Percentiles rank a stretch among this genome's conserved stretches.
Evolutionary conservation across 73 alveolate genomes (phyloP).

Genomic region (Durusdinium trenchii): DNA sequence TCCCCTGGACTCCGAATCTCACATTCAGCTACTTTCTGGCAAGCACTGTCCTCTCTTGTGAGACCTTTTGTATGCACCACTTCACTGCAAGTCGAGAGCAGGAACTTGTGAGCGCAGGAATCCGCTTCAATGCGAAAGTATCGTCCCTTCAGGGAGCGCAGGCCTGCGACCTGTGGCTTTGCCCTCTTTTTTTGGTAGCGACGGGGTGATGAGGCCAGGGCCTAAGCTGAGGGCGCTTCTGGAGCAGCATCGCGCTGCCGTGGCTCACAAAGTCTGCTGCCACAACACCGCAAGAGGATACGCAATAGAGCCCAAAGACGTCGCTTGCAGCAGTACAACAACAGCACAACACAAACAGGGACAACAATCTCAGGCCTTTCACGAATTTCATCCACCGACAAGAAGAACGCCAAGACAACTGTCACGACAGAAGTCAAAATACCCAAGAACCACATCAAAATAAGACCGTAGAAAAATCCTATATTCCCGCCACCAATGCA

Average conservation of each 20-base stretch:
- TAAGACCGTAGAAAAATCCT: constrained; percentile 59
- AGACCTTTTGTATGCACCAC: too few relatives aligned
- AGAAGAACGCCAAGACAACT: not conserved
- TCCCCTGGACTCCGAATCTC: too few relatives aligned
- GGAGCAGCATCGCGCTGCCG: not conserved
- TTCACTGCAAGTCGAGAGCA: too few relatives aligned
- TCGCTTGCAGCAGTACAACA: constrained; percentile 48
- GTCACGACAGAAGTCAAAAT: not conserved
- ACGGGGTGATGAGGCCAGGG: too few relatives aligned
- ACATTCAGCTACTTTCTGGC: too few relatives aligned
- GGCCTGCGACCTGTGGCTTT: too few relatives aligned
- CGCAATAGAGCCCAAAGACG: not conserved
- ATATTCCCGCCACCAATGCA: constrained; percentile 71
- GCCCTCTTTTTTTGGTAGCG: too few relatives aligned
- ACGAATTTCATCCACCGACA: constrained; percentile 5
- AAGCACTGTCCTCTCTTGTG: too few relatives aligned
- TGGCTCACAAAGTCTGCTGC: not conserved
- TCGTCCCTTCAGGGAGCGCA: too few relatives aligned
- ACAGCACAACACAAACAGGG: not conserved
- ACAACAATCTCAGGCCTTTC: constrained; percentile 17
- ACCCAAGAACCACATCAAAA: constrained; percentile 21
- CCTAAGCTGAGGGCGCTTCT: not conserved
- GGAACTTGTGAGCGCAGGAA: too few relatives aligned
- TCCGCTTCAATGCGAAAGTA: too few relatives aligned
- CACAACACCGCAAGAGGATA: not conserved